Base-by-base conservation (phyloP, 768 basidiomycete genomes). In the Coprinopsis sp. region DNA sequence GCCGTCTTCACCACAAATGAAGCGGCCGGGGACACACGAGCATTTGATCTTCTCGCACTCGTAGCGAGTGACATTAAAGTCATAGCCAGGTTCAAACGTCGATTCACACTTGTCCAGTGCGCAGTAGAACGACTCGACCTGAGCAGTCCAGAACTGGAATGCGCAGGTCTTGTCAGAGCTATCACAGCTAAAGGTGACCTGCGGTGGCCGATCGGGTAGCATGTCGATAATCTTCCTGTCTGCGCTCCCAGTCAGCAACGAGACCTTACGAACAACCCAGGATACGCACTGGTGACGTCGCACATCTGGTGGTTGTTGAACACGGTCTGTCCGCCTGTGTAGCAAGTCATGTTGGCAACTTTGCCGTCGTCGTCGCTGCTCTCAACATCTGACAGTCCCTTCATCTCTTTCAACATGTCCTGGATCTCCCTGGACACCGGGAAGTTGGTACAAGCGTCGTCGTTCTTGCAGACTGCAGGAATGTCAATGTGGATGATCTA, bases 81-180 rank as follows among this genome's bases (percentile, higher is more conserved):
- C 77, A 59, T 81, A 84, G 6, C 77, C 81, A 1, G 68, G 57
- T 22, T 63, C 61, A 1, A 49, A 58, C 28, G 71, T 58, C 5
- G 80, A 80, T 3, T 58, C 62, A 60, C 96, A 98, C 14, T 76
- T 61, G 33, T 87, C 74, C 44, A 99, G 74, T 8, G 80, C 79
- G 65, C 96, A 99, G 66, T 96, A 97, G 66, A 99, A 98, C 0
- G 91, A 94, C 62, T 99, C 95, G 46, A 91, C 77, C 56, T 88
- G 74, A 5, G 87, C 92, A 7, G 92, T 91, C 96, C 96, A 99
- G 70, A 99, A 99, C 65, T 99, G 94, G 76, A 99, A 99, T 19
- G 82, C 80, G 61, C 96, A 99, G 1, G 79, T 79, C 3, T 69
- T 67, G 11, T 74, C 69, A 1, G 60, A 49, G 16, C 69, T 76